A percentile compares a stretch with the other conserved stretches of the same genome.
Evolutionary conservation across 768 basidiomycete species (phyloP).

Genomic region (Pseudohyphozyma bogoriensis): DNA sequence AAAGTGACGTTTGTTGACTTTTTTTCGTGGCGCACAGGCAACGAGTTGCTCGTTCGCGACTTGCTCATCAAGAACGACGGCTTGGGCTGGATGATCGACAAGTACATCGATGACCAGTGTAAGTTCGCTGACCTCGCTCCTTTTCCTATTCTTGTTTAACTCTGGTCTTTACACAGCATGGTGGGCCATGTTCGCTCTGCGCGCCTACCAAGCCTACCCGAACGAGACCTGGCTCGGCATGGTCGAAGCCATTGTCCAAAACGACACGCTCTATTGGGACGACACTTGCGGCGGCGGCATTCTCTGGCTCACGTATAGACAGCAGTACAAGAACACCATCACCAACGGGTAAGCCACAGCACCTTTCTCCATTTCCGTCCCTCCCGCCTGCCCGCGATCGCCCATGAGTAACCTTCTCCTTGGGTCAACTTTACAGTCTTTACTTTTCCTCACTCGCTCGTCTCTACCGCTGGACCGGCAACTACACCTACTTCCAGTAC

Average conservation of each 20-base stretch:
- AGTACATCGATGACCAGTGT: conserved; percentile 23
- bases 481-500: conserved; percentile 1
- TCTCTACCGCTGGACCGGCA: conserved; percentile 10
- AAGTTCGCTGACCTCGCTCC: too few species aligned
- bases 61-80: conserved; percentile 10
- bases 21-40: too few species aligned
- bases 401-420: too few species aligned
- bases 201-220: conserved; percentile 10
- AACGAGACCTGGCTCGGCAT: conserved; percentile 15
- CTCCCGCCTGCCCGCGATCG: neutral
- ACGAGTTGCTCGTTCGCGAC: conserved; percentile 15
- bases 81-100: conserved; percentile 14
- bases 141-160: neutral
- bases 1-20: too few species aligned
- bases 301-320: conserved; percentile 13
- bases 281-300: conserved; percentile 17
- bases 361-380: neutral
- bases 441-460: conserved; percentile 14
- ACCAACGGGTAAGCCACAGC: conserved; percentile 6
- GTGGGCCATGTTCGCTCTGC: conserved; percentile 19
- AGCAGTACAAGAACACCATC: conserved; percentile 15
- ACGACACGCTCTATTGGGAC: conserved; percentile 16
- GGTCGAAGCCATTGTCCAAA: conserved; percentile 1
- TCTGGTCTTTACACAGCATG: neutral
- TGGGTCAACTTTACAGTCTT: neutral